Base-by-base conservation (phyloP, 441 rosid species). In the Oxalis stricta region DNA sequence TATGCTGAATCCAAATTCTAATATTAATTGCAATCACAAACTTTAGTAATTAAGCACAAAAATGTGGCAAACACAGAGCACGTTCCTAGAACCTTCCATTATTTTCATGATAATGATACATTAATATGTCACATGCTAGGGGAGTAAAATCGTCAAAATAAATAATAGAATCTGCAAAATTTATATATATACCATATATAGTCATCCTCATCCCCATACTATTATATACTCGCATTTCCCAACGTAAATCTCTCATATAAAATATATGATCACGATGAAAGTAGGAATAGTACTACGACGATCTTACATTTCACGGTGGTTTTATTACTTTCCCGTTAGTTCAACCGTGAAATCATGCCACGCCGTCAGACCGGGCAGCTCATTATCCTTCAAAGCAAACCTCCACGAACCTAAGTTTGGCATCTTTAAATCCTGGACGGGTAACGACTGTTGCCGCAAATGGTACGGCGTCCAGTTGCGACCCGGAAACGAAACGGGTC, bases 391-490 rank as follows among this genome's bases (percentile, higher is more conserved):
- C 71, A 70, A 64, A 24, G 58, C 79, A 14, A 73, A 73, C 46
- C 87, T 88, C 31, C 69, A 66, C 48, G 97, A 88, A 56, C 71
- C 88, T 0, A 32, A 69, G 63, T 50, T 84, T 18, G 92, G 94
- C 55, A 70, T 88, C 52, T 88, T 88, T 77, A 69, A 77, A 4
- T 52, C 94, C 4, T 88, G 97, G 97, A 69, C 55, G 6, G 91
- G 94, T 15, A 29, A 26, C 38, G 80, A 84, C 70, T 89, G 97
- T 58, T 84, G 94, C 61, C 71, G 61, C 50, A 74, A 69, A 57
- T 84, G 97, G 97, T 74, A 81, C 56, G 97, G 95, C 38, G 49
- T 89, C n/a, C 30, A 79, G 79, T 56, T 89, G 97, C 53, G 85
- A 88, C 68, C 52, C 51, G 4, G 44, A 69, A 45, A 67, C 77